These are phyloP conservation scores for Pyrus pyrifolia DNA, from an alignment of 306 rosid species.

Conservation along the genomic window DNA sequence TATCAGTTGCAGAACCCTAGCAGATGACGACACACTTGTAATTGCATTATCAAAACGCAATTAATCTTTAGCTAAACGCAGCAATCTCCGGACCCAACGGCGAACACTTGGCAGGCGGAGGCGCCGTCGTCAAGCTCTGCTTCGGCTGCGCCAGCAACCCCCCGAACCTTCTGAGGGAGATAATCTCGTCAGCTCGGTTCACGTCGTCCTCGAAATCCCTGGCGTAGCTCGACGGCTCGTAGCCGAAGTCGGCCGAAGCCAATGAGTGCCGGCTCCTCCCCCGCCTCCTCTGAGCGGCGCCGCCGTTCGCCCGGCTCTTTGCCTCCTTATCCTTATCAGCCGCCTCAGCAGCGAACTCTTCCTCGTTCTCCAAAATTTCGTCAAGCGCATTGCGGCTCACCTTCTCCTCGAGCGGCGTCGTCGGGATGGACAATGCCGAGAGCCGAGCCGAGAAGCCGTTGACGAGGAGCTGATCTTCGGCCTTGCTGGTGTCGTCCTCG, in stretches of 20 bases:
- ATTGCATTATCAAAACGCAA: background rate
- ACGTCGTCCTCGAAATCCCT: slow-evolving; percentile 34
- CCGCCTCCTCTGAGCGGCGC: background rate
- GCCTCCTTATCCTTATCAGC: background rate
- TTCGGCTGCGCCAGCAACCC: slow-evolving; percentile 5
- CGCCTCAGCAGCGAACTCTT: background rate
- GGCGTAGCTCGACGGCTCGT: slow-evolving; percentile 36
- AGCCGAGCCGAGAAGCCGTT: background rate
- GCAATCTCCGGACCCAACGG: background rate
- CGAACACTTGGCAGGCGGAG: background rate
- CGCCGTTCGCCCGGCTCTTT: background rate
- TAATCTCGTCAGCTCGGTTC: slow-evolving; percentile 10
- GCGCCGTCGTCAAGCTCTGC: background rate
- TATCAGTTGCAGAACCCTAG: background rate
- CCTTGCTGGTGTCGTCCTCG: background rate
- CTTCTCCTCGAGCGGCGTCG: background rate
- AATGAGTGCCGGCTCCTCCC: slow-evolving; percentile 11
- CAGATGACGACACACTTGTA: background rate
- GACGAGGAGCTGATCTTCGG: background rate
- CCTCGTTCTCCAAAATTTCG: background rate
- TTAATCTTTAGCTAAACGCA: background rate
- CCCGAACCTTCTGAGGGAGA: slow-evolving; percentile 7
- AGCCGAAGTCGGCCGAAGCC: slow-evolving; percentile 28
- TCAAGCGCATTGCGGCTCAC: background rate
- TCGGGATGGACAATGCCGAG: background rate